Evolutionary conservation across 257 asterid genomes (phyloP).

Genomic region (Nicotiana benthamiana): DNA sequence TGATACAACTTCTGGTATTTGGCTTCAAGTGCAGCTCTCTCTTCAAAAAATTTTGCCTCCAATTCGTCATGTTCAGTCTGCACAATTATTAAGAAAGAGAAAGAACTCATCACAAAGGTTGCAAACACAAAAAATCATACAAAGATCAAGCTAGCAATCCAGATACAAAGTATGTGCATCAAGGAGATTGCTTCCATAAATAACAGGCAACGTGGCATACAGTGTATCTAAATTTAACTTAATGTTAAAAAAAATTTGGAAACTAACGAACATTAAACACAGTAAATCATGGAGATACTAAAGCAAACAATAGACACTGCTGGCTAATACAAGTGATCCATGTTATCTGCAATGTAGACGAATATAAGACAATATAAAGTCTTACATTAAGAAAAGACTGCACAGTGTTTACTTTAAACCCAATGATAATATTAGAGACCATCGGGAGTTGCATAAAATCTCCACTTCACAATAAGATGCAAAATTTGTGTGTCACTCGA

Average conservation of each 20-base stretch:
- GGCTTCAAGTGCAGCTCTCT: constrained; percentile 60
- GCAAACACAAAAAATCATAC: not conserved
- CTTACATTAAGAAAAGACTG: not conserved
- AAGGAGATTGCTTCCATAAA: not conserved
- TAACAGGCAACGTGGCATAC: not conserved
- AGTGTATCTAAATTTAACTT: not conserved
- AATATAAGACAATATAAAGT: not conserved
- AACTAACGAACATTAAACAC: not conserved
- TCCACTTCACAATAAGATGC: not conserved
- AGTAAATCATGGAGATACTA: not conserved
- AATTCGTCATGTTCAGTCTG: constrained; percentile 53
- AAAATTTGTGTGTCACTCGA: not conserved
- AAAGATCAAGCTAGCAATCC: too few species aligned
- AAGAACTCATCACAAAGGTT: not conserved
- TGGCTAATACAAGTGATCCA: not conserved
- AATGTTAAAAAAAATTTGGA: not conserved
- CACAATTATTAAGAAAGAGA: not conserved
- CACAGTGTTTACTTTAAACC: not conserved
- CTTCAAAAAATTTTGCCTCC: constrained; percentile 54
- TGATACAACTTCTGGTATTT: constrained; percentile 57
- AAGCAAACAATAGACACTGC: not conserved
- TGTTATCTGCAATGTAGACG: not conserved
- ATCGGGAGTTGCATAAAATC: not conserved
- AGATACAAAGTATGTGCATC: not conserved
- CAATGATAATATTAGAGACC: not conserved